phyloP scores from a whole-genome alignment of 2,329 filamentous ascomycete genomes.

The Paraphoma sp. region DNA sequence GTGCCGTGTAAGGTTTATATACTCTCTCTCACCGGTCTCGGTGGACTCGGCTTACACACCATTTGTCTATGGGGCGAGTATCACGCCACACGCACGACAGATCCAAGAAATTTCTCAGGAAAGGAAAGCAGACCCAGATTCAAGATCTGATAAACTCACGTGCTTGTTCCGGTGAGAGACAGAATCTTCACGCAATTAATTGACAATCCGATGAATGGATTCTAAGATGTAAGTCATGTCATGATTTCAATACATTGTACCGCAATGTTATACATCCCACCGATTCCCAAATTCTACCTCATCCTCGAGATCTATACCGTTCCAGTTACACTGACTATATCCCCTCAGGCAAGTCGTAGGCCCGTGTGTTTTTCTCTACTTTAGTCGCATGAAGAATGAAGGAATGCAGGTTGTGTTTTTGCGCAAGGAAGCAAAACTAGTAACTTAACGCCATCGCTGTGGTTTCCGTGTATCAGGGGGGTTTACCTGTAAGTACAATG shows the following conservation, averaged over 20 bases:
- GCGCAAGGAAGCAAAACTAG: neutral
- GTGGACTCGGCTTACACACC: conserved; percentile 2
- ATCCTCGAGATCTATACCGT: neutral
- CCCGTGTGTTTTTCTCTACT: neutral
- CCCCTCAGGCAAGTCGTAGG: neutral
- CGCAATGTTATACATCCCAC: neutral
- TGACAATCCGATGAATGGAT: too few species aligned
- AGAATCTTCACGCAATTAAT: neutral
- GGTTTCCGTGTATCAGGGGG: neutral
- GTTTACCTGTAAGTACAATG: too few species aligned
- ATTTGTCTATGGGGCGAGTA: neutral
- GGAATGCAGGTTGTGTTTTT: neutral
- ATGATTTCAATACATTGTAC: neutral
- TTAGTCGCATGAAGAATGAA: neutral
- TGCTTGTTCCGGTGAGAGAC: too few species aligned
- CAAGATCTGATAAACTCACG: too few species aligned
- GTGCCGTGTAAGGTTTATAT: neutral
- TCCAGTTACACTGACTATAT: neutral
- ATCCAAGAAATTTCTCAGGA: too few species aligned
- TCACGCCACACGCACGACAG: neutral
- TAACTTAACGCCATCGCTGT: conserved; percentile 7
- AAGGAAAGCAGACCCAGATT: too few species aligned
- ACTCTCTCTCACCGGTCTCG: neutral
- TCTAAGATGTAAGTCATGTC: neutral
- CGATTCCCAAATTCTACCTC: neutral